Conservation (phyloP, 2,329 filamentous ascomycete species). For the Cladosporium sp. region DNA sequence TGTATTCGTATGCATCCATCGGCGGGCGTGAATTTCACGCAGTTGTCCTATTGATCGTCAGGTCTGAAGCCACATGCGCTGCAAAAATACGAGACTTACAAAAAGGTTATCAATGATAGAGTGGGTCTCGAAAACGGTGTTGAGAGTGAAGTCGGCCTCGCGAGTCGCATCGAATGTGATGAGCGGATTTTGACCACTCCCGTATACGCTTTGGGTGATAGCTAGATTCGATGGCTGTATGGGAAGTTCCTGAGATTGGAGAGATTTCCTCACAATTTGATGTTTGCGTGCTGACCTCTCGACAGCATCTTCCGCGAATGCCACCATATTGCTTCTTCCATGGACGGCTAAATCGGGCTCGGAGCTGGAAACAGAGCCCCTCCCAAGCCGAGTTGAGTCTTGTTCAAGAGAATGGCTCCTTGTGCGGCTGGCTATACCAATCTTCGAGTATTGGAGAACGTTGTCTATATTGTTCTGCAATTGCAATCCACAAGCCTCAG, state of each 20-base stretch:
- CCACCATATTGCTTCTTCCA: neutral
- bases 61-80: too few species aligned
- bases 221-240: neutral
- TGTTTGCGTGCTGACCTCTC: neutral
- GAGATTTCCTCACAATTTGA: neutral
- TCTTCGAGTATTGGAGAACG: constrained; percentile 38
- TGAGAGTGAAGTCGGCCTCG: neutral
- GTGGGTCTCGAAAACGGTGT: neutral
- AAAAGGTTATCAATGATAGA: too few species aligned
- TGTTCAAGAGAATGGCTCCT: constrained; percentile 25
- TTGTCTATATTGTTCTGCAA: constrained; percentile 39
- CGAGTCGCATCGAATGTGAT: neutral
- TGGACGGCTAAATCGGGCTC: neutral
- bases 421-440: constrained; percentile 25
- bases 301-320: neutral
- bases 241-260: neutral
- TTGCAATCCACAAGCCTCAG: constrained; percentile 36
- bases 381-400: too few species aligned
- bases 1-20: constrained; percentile 33
- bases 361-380: neutral
- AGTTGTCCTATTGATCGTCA: constrained; percentile 32
- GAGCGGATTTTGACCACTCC: neutral
- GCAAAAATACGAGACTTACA: too few species aligned
- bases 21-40: constrained; percentile 37
- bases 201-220: neutral